These are phyloP conservation scores for Penicillium ucsense DNA, from an alignment of 495 filamentous ascomycete genomes.

Conservation along the genomic window DNA sequence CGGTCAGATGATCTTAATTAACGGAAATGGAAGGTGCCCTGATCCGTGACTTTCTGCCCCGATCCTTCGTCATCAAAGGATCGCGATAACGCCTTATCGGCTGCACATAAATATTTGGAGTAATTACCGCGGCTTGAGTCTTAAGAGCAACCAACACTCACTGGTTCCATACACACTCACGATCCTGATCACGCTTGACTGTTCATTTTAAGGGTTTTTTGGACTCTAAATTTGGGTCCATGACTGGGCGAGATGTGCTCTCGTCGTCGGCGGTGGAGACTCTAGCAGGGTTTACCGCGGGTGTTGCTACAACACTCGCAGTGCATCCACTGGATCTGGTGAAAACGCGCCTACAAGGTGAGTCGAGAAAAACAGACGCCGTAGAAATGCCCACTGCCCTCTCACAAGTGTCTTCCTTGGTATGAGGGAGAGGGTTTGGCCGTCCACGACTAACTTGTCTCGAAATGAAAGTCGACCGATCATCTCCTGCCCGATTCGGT, in stretches of 20 bases:
- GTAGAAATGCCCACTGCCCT: neutral
- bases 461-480: conserved; percentile 30
- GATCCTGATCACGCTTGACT: too few species aligned
- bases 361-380: neutral
- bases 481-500: conserved; percentile 34
- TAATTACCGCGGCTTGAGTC: too few species aligned
- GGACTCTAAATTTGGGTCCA: conserved; percentile 18
- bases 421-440: too few species aligned
- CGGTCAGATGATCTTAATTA: too few species aligned
- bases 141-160: too few species aligned
- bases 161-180: too few species aligned
- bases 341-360: conserved; percentile 91
- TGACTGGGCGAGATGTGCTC: conserved; percentile 42
- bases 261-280: conserved; percentile 78
- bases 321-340: conserved; percentile 77
- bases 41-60: too few species aligned
- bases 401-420: neutral
- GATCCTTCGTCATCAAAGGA: too few species aligned
- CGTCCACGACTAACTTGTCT: neutral
- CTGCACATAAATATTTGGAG: too few species aligned
- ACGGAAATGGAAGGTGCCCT: too few species aligned
- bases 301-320: conserved; percentile 67
- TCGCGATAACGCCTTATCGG: too few species aligned
- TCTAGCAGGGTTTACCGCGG: conserved; percentile 82
- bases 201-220: neutral